A percentile compares a stretch with the other conserved stretches of the same genome.
These are phyloP conservation scores for Melaleuca quinquenervia DNA, from an alignment of 345 rosid species.

Conservation along the genomic window DNA sequence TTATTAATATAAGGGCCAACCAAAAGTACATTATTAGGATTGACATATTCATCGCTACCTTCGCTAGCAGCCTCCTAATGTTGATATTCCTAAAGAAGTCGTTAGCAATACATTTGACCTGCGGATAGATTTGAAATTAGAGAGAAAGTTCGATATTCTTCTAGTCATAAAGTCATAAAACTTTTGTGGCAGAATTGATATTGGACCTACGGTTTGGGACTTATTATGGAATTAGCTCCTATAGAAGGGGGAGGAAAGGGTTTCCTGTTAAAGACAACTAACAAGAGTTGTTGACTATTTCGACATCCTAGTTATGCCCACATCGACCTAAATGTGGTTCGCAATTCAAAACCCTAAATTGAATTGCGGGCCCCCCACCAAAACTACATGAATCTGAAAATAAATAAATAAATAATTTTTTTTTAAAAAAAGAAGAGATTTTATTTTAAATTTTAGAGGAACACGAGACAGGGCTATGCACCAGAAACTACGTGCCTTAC, in stretches of 20 bases:
- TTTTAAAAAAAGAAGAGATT: background rate
- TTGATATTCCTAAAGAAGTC: background rate
- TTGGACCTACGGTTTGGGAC: background rate
- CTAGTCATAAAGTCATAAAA: no score
- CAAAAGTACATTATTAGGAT: background rate
- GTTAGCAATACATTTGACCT: rapidly evolving
- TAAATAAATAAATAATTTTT: no score
- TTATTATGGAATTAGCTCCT: background rate
- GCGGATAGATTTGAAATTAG: background rate
- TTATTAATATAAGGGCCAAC: background rate
- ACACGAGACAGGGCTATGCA: background rate
- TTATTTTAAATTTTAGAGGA: background rate
- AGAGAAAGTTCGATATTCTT: no score
- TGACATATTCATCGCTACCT: background rate
- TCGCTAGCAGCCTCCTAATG: rapidly evolving
- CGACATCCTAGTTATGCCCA: background rate
- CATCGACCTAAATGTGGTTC: background rate
- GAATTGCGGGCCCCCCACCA: background rate
- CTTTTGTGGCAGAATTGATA: background rate
- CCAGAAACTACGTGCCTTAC: background rate
- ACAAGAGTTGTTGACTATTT: background rate
- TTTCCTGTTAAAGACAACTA: background rate
- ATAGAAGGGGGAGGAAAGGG: background rate
- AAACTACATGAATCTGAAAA: background rate
- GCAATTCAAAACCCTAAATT: background rate